Percentiles rank a stretch among this genome's conserved stretches.
Evolutionary conservation across 2,329 filamentous ascomycete genomes (phyloP).

Genomic region (Xylaria sp.): DNA sequence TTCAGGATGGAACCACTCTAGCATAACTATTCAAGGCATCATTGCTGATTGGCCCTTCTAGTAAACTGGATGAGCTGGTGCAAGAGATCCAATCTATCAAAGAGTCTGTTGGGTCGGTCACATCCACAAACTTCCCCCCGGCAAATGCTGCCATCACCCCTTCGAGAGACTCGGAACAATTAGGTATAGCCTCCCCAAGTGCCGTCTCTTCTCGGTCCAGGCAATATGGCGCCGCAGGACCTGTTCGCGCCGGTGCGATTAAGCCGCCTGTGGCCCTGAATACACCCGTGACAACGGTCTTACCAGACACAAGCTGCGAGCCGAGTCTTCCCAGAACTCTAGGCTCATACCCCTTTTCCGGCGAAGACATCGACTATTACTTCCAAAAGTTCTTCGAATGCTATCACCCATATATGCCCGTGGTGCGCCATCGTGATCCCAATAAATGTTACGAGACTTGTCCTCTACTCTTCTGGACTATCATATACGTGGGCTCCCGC

Average conservation of each 20-base stretch:
- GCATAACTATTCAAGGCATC: constrained; percentile 1
- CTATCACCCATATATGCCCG: constrained; percentile 64
- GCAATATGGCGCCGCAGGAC: constrained; percentile 22
- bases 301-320: constrained; percentile 39
- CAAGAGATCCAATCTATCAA: constrained; percentile 67
- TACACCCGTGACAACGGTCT: constrained; percentile 46
- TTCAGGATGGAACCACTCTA: background rate
- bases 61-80: constrained; percentile 66
- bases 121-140: constrained; percentile 33
- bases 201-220: constrained; percentile 25
- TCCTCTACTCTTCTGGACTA: constrained; percentile 65
- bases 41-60: constrained; percentile 44
- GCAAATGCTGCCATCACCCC: constrained; percentile 34
- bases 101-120: constrained; percentile 56
- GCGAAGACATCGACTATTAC: constrained; percentile 66
- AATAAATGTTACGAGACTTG: constrained; percentile 62
- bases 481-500: constrained; percentile 62
- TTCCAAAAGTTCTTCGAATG: constrained; percentile 66
- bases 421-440: constrained; percentile 61
- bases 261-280: constrained; percentile 47
- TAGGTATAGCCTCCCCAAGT: constrained; percentile 42
- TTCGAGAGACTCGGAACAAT: constrained; percentile 39
- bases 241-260: constrained; percentile 15
- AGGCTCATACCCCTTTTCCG: constrained; percentile 60
- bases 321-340: constrained; percentile 56